These are phyloP conservation scores for Chrysosporium keratinophilum DNA, from an alignment of 2,329 filamentous ascomycete genomes.

Conservation along the genomic window DNA sequence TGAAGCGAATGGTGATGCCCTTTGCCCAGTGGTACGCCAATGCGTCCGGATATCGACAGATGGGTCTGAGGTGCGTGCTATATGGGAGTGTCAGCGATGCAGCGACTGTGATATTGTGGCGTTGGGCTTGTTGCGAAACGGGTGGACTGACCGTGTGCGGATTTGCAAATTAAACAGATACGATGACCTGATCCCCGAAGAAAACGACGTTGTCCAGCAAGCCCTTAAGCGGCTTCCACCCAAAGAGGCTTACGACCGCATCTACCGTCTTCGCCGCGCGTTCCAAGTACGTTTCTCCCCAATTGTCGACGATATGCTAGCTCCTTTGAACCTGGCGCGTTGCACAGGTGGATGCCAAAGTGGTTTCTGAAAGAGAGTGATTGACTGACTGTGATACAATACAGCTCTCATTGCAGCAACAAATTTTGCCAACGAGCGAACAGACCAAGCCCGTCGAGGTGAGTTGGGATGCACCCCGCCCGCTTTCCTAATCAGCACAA, in stretches of 20 bases:
- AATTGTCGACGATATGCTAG: not conserved
- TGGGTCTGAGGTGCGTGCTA: conserved; percentile 67
- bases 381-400: not conserved
- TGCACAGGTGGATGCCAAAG: not conserved
- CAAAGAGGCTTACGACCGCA: conserved; percentile 89
- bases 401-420: conserved; percentile 34
- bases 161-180: conserved; percentile 46
- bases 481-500: not conserved
- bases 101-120: not conserved
- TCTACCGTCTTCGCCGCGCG: conserved; percentile 92
- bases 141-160: not conserved
- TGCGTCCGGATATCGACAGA: conserved; percentile 81
- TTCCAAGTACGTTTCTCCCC: conserved; percentile 56
- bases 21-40: conserved; percentile 81
- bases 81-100: not conserved
- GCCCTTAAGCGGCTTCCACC: conserved; percentile 83
- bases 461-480: conserved; percentile 21
- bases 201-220: conserved; percentile 73
- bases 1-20: conserved; percentile 67
- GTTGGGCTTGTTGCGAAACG: not conserved
- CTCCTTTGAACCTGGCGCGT: not conserved
- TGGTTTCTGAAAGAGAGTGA: not conserved
- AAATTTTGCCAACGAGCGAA: conserved; percentile 53
- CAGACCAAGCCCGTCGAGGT: conserved; percentile 60
- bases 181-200: conserved; percentile 92